Evolutionary conservation across 2,329 filamentous ascomycete genomes (phyloP).

Genomic region (Aspergillus pseudonomiae): DNA sequence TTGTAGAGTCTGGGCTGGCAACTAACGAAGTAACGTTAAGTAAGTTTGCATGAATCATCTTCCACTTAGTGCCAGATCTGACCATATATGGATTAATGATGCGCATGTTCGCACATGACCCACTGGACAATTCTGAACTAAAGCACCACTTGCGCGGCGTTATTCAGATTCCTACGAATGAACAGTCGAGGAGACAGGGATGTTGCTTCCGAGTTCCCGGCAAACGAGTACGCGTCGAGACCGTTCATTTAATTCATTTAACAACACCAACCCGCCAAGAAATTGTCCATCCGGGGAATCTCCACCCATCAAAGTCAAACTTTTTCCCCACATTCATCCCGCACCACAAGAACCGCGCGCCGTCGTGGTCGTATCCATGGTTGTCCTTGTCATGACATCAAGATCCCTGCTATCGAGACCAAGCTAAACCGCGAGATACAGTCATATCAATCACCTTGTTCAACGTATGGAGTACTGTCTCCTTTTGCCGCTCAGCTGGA

Average conservation of each 20-base stretch:
- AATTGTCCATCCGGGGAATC: neutral
- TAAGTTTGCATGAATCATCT: constrained; percentile 15
- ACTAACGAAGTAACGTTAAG: constrained; percentile 17
- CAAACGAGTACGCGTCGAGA: neutral
- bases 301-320: neutral
- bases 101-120: constrained; percentile 15
- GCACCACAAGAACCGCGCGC: neutral
- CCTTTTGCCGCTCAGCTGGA: neutral
- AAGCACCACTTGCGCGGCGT: constrained; percentile 2
- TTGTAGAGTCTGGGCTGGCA: neutral
- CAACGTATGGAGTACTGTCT: neutral
- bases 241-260: neutral
- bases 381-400: neutral
- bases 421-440: neutral
- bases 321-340: neutral
- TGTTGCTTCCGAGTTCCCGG: neutral
- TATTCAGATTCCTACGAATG: neutral
- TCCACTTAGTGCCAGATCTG: constrained; percentile 20
- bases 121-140: constrained; percentile 6
- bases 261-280: neutral
- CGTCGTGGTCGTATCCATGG: neutral
- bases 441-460: neutral
- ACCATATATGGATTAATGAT: neutral
- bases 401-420: neutral
- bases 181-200: neutral